phyloP scores from a whole-genome alignment of 257 asterid species.

The Nicotiana benthamiana region DNA sequence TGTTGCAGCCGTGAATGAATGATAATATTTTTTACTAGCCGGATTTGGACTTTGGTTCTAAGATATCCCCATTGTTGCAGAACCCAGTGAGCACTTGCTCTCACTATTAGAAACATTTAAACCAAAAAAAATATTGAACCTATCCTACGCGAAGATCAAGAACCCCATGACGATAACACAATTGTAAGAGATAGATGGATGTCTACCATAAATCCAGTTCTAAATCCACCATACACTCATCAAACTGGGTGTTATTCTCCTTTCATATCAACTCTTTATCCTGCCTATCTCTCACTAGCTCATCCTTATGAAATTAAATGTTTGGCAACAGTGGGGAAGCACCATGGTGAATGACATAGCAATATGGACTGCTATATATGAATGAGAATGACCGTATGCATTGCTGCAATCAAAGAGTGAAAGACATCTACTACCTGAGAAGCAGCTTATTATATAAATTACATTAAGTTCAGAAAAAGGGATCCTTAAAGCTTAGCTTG shows the following conservation, averaged over 20 bases:
- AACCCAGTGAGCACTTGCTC: background rate
- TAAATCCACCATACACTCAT: background rate
- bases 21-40: no score
- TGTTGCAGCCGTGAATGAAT: background rate
- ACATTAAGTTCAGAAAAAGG: background rate
- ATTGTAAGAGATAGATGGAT: background rate
- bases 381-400: background rate
- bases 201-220: background rate
- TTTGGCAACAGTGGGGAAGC: background rate
- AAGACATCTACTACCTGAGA: background rate
- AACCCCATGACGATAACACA: background rate
- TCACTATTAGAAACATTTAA: background rate
- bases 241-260: background rate
- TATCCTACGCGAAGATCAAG: background rate
- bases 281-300: background rate
- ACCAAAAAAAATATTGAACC: background rate
- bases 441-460: background rate
- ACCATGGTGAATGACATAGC: background rate
- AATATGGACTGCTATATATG: background rate
- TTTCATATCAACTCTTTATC: background rate
- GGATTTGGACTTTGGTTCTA: background rate
- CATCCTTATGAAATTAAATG: background rate
- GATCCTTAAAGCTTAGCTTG: background rate
- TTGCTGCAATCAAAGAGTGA: background rate
- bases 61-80: background rate